Evolutionary conservation across 768 basidiomycete genomes (phyloP).

Genomic region (Leccinum longicurvipes): DNA sequence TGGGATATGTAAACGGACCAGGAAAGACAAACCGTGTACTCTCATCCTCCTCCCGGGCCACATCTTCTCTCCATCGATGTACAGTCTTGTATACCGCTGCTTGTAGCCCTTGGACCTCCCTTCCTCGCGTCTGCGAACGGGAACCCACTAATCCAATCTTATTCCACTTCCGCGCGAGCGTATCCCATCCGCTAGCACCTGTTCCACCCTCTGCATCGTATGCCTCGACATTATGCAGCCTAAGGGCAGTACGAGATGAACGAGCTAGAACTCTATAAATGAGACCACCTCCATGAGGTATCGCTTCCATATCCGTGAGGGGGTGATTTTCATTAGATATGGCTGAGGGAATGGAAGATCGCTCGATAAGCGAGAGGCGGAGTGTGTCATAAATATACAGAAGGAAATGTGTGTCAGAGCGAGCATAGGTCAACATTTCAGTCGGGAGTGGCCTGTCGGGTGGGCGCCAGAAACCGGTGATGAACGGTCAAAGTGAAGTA

Average conservation of each 20-base stretch:
- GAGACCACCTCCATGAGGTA: constrained; percentile 36
- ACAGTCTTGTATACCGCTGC: constrained; percentile 66
- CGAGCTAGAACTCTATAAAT: constrained; percentile 64
- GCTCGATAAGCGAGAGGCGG: constrained; percentile 81
- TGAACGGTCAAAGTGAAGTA: background rate
- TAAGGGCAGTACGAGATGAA: constrained; percentile 74
- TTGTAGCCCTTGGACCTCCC: constrained; percentile 40
- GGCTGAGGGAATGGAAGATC: constrained; percentile 36
- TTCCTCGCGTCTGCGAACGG: constrained; percentile 26
- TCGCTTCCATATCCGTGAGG: background rate
- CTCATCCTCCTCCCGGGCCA: constrained; percentile 84
- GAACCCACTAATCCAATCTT: constrained; percentile 44
- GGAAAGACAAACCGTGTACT: constrained; percentile 59
- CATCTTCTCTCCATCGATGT: constrained; percentile 79
- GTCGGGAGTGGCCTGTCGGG: constrained; percentile 64
- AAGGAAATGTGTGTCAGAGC: constrained; percentile 95
- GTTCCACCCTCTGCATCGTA: constrained; percentile 66
- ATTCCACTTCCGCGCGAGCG: constrained; percentile 80
- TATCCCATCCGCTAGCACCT: constrained; percentile 75
- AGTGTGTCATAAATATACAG: constrained; percentile 90
- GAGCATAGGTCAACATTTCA: constrained; percentile 91
- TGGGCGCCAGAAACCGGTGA: background rate
- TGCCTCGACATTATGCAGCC: constrained; percentile 61
- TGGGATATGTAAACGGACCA: background rate
- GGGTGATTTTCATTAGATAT: constrained; percentile 15